Evolutionary conservation across 371 early-diverging fungal genomes (phyloP), one percentile per base, ranked within the genome.

Genomic region (Mortierella sp.): DNA sequence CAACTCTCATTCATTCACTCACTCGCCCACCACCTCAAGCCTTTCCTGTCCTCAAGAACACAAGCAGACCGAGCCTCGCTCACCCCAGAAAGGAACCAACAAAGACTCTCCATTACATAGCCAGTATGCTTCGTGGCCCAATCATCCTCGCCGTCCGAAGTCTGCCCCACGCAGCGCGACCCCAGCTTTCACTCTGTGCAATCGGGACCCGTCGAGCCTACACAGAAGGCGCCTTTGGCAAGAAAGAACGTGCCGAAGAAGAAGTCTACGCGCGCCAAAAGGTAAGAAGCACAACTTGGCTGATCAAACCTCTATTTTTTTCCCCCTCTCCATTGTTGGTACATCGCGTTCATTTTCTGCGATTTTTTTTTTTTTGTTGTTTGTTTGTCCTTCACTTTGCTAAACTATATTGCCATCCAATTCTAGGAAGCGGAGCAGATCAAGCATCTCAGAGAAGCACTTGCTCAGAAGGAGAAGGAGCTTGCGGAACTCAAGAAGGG

Each of bases 391-490:
- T 37, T 37, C 37, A 37, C 37, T 37, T 9, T 3, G 37, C 9
- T 5, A 37, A 37, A 37, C 37, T 37, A 5, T 37, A 37, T 37
- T 37, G 3, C 3, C 9, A 5, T 37, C 37, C 37, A 9, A 53
- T 29, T 44, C 60, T 46, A 76, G 77, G 77, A 76, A 52, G 62
- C 60, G 19, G 77, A 76, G 68, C 56, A 68, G 62, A 68, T 68
- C 65, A 76, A 76, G 77, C 55, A 68, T 44, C 50, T 75, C 56
- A 52, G 43, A 15, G 72, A 76, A 64, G 58, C 47, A 23, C 72
- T 76, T 48, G 77, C 77, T 30, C n/a, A 60, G 58, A 71, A 66
- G 68, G 72, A 76, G 51, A 68, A 68, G 72, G 77, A 76, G 72
- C 52, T 76, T 46, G 68, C 48, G 43, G 76, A 67, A 7, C 71